Evolutionary conservation across 345 rosid species (phyloP).

Genomic region (Dimocarpus longan): DNA sequence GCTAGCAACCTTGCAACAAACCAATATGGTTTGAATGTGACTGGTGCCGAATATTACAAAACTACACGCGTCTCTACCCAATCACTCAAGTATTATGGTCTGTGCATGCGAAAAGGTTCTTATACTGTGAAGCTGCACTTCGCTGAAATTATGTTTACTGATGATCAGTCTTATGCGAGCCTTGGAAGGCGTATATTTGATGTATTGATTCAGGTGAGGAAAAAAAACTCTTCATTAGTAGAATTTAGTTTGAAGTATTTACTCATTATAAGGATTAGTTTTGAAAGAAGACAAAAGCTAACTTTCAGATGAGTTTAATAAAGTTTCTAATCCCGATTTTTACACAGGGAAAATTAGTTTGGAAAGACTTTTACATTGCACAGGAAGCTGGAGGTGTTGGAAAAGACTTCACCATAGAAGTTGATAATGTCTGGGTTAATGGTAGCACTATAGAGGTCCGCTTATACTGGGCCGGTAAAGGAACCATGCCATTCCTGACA

Average conservation of each 20-base stretch:
- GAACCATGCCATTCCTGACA: conserved; percentile 66
- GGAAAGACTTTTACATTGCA: conserved; percentile 62
- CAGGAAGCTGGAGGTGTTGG: conserved; percentile 80
- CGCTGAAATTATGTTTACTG: too few species aligned
- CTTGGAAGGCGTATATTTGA: too few species aligned
- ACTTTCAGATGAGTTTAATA: not conserved
- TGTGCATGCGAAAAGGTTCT: too few species aligned
- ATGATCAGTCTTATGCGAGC: too few species aligned
- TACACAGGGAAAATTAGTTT: conserved; percentile 57
- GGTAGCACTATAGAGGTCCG: conserved; percentile 80
- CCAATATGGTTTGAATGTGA: conserved; percentile 36
- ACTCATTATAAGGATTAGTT: not conserved
- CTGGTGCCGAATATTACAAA: conserved; percentile 40
- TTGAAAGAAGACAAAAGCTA: not conserved
- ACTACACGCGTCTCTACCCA: conserved; percentile 72
- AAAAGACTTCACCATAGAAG: conserved; percentile 26
- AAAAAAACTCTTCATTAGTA: not conserved
- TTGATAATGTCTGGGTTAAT: conserved; percentile 44
- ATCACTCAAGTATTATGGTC: conserved; percentile 81
- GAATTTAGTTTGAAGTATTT: not conserved
- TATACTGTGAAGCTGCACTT: too few species aligned
- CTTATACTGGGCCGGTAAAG: conserved; percentile 81
- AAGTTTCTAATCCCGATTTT: conserved; percentile 10
- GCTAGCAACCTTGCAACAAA: conserved; percentile 32
- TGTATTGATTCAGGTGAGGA: conserved; percentile 67